A percentile compares a stretch with the other conserved stretches of the same genome.
phyloP scores from a whole-genome alignment of 2,329 filamentous ascomycete genomes.

The Bipolaris cookei region DNA sequence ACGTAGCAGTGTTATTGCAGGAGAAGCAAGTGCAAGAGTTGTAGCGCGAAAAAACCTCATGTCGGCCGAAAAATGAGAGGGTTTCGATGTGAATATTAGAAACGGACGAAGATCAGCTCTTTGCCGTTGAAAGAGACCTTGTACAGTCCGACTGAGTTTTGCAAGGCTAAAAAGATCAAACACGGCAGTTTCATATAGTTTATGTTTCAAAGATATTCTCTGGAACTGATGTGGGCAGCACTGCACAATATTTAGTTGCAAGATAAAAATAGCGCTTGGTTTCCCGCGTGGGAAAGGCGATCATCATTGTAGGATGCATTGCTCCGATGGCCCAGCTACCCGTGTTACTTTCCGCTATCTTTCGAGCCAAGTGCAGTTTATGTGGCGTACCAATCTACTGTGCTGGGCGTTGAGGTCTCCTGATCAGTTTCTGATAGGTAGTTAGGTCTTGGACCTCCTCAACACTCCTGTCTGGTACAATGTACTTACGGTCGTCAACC shows the following conservation, averaged over 20 bases:
- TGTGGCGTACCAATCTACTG: neutral
- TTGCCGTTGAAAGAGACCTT: neutral
- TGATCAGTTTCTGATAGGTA: neutral
- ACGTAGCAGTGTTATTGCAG: constrained; percentile 27
- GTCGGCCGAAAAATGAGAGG: constrained; percentile 1
- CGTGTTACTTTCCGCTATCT: neutral
- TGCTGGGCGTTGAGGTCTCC: neutral
- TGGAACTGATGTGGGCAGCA: neutral
- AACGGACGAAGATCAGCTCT: neutral
- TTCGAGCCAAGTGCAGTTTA: neutral
- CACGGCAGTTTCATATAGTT: constrained; percentile 1
- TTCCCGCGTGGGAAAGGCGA: neutral
- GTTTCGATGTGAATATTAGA: neutral
- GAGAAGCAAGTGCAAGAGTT: constrained; percentile 24
- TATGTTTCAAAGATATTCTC: neutral
- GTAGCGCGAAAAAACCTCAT: constrained; percentile 26
- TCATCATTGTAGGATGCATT: neutral
- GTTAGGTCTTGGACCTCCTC: neutral
- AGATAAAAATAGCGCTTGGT: neutral
- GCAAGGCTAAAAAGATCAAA: neutral
- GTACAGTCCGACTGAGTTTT: constrained; percentile 1
- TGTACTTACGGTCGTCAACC: neutral
- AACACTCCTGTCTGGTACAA: neutral
- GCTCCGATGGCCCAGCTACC: neutral
- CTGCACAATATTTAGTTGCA: neutral